Evolutionary conservation across 2,329 filamentous ascomycete genomes (phyloP).

Genomic region (Hypoxylon sp.): DNA sequence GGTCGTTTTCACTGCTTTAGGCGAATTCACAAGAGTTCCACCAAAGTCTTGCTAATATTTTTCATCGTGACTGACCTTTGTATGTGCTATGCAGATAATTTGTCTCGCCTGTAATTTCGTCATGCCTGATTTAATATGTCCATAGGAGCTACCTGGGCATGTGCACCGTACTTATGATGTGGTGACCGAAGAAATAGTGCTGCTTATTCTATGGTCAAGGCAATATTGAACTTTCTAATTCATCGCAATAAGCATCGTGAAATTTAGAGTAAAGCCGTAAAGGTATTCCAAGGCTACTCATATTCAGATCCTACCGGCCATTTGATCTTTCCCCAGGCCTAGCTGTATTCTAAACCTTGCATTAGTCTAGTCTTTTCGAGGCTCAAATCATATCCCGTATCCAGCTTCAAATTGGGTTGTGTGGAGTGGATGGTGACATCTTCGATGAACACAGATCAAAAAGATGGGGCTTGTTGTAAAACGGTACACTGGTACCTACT

Average conservation of each 20-base stretch:
- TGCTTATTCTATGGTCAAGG: too few relatives aligned
- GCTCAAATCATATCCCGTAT: neutral
- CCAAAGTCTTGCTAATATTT: constrained; percentile 37
- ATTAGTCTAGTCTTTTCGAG: neutral
- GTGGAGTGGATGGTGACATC: neutral
- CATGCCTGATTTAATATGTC: neutral
- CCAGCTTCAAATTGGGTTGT: neutral
- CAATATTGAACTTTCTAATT: too few relatives aligned
- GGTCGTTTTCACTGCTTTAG: constrained; percentile 66
- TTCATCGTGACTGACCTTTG: constrained; percentile 13
- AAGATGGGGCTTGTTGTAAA: neutral
- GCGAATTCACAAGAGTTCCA: constrained; percentile 72
- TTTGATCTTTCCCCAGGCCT: neutral
- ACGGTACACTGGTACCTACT: constrained; percentile 10
- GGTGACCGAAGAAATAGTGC: too few relatives aligned
- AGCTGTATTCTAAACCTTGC: neutral
- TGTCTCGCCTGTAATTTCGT: neutral
- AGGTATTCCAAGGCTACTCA: too few relatives aligned
- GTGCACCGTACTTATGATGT: too few relatives aligned
- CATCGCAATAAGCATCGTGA: too few relatives aligned
- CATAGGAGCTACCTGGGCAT: too few relatives aligned
- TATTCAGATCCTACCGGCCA: neutral
- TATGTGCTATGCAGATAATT: neutral
- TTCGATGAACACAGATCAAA: neutral
- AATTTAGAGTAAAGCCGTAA: too few relatives aligned